phyloP scores from a whole-genome alignment of 306 rosid genomes.

The Bauhinia variegata region DNA sequence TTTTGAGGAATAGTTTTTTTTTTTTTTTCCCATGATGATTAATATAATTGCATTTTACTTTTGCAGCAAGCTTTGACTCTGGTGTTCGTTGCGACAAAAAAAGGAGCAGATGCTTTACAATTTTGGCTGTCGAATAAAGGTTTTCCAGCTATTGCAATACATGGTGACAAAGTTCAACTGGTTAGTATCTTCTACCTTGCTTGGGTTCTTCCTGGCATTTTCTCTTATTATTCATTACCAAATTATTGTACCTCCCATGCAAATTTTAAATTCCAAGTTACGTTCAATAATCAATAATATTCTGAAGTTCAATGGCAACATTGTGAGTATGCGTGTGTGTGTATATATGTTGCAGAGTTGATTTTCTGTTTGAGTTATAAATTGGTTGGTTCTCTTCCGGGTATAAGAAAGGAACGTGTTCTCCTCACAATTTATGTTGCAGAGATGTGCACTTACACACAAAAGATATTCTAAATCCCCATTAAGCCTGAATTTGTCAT shows the following conservation, averaged over 20 bases:
- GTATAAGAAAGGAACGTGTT: neutral
- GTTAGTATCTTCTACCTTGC: constrained; percentile 38
- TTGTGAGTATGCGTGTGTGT: neutral
- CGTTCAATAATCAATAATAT: too few relatives aligned
- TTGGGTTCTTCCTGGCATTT: neutral
- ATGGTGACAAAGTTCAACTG: constrained; percentile 93
- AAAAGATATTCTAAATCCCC: neutral
- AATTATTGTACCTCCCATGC: neutral
- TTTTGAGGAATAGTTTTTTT: too few relatives aligned
- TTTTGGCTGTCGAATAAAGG: constrained; percentile 65
- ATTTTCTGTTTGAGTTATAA: neutral
- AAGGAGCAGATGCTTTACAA: constrained; percentile 90
- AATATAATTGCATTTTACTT: neutral
- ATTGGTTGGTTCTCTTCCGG: neutral
- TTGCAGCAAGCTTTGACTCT: constrained; percentile 77
- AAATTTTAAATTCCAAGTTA: neutral
- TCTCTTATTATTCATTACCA: neutral
- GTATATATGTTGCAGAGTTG: neutral
- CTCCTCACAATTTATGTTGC: neutral
- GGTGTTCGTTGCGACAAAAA: constrained; percentile 95
- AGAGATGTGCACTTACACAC: neutral
- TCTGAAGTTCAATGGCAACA: neutral
- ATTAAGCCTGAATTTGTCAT: neutral
- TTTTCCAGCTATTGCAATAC: constrained; percentile 90
- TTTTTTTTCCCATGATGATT: too few relatives aligned